Base-by-base conservation (phyloP, 202 grass and related monocot genomes). In the Zoysia matrella region DNA sequence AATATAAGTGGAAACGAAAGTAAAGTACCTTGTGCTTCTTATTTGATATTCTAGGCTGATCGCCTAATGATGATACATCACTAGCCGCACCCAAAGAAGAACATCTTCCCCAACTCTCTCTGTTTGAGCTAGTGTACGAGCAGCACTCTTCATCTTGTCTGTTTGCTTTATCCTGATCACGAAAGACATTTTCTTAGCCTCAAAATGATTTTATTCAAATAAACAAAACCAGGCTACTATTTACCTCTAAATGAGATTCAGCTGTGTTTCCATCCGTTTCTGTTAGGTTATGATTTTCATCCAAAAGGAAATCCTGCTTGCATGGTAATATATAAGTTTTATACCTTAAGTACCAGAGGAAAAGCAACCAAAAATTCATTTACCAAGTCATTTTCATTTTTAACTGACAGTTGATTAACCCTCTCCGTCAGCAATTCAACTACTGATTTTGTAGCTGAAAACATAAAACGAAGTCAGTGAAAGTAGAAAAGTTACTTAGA, bases 21-120 rank as follows among this genome's bases (percentile, higher is more conserved):
- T 8, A 72, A 82, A 77, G 73, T 65, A 94, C 95, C 92, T 91
- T 88, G 50, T 81, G 85, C 62, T 96, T 91, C 47, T 86, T 80
- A 77, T 88, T 87, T 14, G 83, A 78, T 54, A 86, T 79, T 55
- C 73, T 71, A 9, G 85, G 83, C 14, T 60, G 89, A 62, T 88
- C 88, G 50, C 89, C 89, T 57, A 87, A 83, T 55, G 89, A 94
- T 76, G 91, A 99, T 66, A 60, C 79, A 12, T 98, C 89, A 78
- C 92, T 99, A 40, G 81, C 82, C 60, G 83, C 96, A 11, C 96
- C 96, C 65, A 96, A 80, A 69, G 96, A 96, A 76, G 96, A 99
- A 85, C 96, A 99, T 82, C 93, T 91, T 48, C 96, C 96, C 96
- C 93, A 99, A 61, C 93, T 99, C 73, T 94, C 96, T 84, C 89